phyloP scores from a whole-genome alignment of 2,329 filamentous ascomycete species.

The Aspergillus latus region DNA sequence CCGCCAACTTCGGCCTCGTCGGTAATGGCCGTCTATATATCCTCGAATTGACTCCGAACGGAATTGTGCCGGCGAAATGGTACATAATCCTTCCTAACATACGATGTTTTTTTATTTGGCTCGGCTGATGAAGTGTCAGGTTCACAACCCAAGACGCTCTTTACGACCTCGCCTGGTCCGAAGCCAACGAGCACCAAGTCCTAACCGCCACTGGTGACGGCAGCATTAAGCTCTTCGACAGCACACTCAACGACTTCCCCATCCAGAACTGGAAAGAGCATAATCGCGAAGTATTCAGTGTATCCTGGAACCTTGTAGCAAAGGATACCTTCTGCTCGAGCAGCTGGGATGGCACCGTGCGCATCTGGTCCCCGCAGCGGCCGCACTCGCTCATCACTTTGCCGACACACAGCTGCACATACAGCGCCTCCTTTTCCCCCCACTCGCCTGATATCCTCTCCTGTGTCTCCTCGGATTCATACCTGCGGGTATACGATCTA shows the following conservation, averaged over 20 bases:
- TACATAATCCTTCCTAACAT: slow-evolving; percentile 34
- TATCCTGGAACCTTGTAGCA: slow-evolving; percentile 85
- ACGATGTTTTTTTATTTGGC: neutral
- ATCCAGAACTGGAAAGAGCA: slow-evolving; percentile 93
- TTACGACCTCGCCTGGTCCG: slow-evolving; percentile 93
- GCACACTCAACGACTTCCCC: slow-evolving; percentile 76
- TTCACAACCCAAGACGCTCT: slow-evolving; percentile 97
- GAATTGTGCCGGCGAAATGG: slow-evolving; percentile 82
- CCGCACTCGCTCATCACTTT: slow-evolving; percentile 76
- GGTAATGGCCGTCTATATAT: slow-evolving; percentile 91
- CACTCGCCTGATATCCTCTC: slow-evolving; percentile 83
- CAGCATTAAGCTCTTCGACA: slow-evolving; percentile 90
- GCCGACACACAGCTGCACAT: slow-evolving; percentile 90
- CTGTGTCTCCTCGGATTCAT: slow-evolving; percentile 83
- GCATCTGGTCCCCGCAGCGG: slow-evolving; percentile 87
- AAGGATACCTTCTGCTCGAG: slow-evolving; percentile 90
- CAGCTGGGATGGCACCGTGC: slow-evolving; percentile 95
- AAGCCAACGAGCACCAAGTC: slow-evolving; percentile 93
- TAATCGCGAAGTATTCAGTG: slow-evolving; percentile 86
- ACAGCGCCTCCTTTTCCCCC: slow-evolving; percentile 86
- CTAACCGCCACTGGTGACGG: slow-evolving; percentile 89
- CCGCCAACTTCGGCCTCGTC: slow-evolving; percentile 96
- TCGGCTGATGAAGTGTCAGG: slow-evolving; percentile 45
- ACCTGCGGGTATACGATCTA: slow-evolving; percentile 87
- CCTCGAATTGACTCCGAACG: slow-evolving; percentile 76